These are phyloP conservation scores for Voacanga thouarsii DNA, from an alignment of 257 asterid species.

Conservation along the genomic window DNA sequence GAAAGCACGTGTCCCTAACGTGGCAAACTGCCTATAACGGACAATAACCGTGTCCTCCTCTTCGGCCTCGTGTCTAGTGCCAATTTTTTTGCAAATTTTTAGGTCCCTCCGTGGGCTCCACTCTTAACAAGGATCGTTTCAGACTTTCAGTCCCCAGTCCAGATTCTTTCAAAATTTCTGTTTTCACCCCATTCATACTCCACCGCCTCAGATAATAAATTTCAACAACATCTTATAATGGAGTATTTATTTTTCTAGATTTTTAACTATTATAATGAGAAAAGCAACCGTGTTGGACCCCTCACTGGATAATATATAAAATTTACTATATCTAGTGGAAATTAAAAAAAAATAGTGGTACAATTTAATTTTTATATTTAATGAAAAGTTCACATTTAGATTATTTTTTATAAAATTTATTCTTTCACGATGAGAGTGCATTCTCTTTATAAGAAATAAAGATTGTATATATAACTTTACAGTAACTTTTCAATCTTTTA, in stretches of 20 bases:
- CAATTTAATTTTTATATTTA: no score
- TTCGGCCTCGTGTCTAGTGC: conserved; percentile 30
- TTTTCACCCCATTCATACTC: neutral
- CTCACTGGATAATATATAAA: neutral
- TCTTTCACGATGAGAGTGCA: no score
- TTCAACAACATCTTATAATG: neutral
- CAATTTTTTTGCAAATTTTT: neutral
- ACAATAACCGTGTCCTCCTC: conserved; percentile 41
- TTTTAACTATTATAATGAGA: neutral
- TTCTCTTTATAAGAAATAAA: no score
- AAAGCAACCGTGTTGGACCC: neutral
- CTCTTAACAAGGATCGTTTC: neutral
- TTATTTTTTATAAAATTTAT: no score
- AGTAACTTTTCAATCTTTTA: no score
- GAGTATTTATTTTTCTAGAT: neutral
- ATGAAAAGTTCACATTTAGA: no score
- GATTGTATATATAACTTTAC: no score
- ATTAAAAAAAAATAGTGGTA: no score
- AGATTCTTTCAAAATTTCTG: neutral
- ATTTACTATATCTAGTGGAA: neutral
- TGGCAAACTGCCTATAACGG: conserved; percentile 62
- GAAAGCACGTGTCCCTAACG: conserved; percentile 60
- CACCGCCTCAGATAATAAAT: neutral
- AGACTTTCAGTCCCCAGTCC: neutral
- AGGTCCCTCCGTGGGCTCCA: neutral